phyloP scores from a whole-genome alignment of 164 flowering plant species.

The Hamamelis virginiana region DNA sequence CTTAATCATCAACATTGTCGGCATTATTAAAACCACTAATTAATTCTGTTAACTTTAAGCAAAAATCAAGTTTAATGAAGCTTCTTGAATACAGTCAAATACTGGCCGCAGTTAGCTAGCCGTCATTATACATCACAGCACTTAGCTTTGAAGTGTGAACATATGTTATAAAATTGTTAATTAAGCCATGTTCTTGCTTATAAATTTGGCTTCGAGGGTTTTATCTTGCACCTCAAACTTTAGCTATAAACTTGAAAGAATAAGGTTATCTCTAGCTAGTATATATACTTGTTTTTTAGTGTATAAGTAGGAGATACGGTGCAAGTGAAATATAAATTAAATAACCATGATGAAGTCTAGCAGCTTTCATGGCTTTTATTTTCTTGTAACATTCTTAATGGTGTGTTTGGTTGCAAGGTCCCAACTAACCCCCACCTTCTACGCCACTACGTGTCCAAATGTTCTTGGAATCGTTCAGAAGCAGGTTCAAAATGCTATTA shows the following conservation, averaged over 20 bases:
- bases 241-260: neutral
- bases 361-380: neutral
- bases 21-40: too few species aligned
- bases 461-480: conserved; percentile 38
- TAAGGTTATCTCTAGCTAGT: too few species aligned
- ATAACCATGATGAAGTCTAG: conserved; percentile 22
- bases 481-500: conserved; percentile 43
- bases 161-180: neutral
- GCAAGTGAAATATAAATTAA: too few species aligned
- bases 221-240: neutral
- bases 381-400: conserved; percentile 15
- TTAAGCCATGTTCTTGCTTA: neutral
- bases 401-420: conserved; percentile 32
- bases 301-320: too few species aligned
- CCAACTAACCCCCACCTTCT: conserved; percentile 50
- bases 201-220: neutral
- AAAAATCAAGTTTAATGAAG: too few species aligned
- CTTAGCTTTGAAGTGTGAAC: neutral
- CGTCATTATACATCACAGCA: neutral
- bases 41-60: too few species aligned
- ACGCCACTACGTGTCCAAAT: conserved; percentile 50
- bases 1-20: too few species aligned
- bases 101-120: neutral
- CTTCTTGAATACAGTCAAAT: too few species aligned
- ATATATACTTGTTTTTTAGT: too few species aligned